Base-by-base conservation (phyloP, 164 flowering plant genomes). In the Akebia trifoliata region DNA sequence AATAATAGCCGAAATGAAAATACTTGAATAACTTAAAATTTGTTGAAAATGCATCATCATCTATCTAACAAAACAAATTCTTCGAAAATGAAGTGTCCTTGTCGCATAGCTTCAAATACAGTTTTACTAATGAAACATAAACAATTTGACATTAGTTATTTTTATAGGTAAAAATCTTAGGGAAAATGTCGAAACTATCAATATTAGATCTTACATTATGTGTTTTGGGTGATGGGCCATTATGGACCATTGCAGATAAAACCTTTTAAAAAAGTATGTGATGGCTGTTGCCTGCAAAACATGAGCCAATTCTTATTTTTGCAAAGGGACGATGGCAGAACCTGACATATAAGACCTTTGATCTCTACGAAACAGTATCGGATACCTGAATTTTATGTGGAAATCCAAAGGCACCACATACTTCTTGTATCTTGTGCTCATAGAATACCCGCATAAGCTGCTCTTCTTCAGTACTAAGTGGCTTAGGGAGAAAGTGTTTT, bases 171-270 rank as follows among this genome's bases (percentile, higher is more conserved):
- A n/a, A n/a, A n/a, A n/a, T n/a, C n/a, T n/a, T n/a, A n/a, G n/a
- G n/a, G 47, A 21, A 46, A 35, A 36, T 22, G 29, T 17, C 9
- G 44, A 57, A 31, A 3, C 51, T 14, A 39, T 43, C 18, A 44
- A 26, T 62, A 47, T 2, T 20, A 24, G 26, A 60, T 50, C 86
- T 66, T 80, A 94, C 99, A 90, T 90, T 65, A 88, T 80, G 56
- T 82, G 62, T 74, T 94, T 94, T 26, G 99, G 99, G 66, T 94
- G 88, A 74, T 88, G 96, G 73, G 86, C 89, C 99, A 94, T 94
- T 60, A 94, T 91, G 8, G 97, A 94, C 96, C 99, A 90, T 43
- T 82, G 88, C 70, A 90, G 69, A 74, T 88, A 90, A 69, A 94
- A 94, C 67, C 99, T 86, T 74, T 94, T 94, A n/a, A n/a, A n/a